Evolutionary conservation across 257 asterid genomes (phyloP).

Genomic region (Lantana camara): DNA sequence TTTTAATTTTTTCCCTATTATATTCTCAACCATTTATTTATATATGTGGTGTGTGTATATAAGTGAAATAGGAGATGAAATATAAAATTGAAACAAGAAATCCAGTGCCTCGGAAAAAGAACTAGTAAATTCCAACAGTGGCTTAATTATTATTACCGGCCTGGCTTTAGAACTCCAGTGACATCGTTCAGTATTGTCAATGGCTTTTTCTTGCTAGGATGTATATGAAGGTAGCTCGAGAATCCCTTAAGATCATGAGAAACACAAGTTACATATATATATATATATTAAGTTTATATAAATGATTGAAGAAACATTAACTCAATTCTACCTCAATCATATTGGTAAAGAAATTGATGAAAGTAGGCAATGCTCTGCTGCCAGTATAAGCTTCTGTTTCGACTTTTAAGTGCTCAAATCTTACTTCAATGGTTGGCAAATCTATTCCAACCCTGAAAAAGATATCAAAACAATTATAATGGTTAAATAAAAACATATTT

Average conservation of each 20-base stretch:
- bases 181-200: conserved; percentile 56
- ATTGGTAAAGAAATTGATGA: conserved; percentile 49
- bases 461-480: no score
- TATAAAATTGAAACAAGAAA: no score
- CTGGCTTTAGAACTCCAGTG: conserved; percentile 70
- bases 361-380: conserved; percentile 49
- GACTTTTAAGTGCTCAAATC: conserved; percentile 42
- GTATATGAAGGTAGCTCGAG: conserved; percentile 45
- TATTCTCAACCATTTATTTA: no score
- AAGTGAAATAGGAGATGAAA: no score
- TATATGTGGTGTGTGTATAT: no score
- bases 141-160: no score
- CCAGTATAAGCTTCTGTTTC: conserved; percentile 44
- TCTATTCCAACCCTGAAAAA: conserved; percentile 48
- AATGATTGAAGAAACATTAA: no score
- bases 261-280: conserved; percentile 4
- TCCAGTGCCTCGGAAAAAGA: no score
- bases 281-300: no score
- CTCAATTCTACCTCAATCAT: conserved; percentile 55
- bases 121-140: no score
- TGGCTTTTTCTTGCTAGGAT: conserved; percentile 50
- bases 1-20: no score
- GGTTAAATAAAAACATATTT: no score
- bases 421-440: conserved; percentile 45
- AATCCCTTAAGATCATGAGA: conserved; percentile 44